Evolutionary conservation across 164 flowering plant genomes (phyloP).

Genomic region (Pachysandra terminalis): DNA sequence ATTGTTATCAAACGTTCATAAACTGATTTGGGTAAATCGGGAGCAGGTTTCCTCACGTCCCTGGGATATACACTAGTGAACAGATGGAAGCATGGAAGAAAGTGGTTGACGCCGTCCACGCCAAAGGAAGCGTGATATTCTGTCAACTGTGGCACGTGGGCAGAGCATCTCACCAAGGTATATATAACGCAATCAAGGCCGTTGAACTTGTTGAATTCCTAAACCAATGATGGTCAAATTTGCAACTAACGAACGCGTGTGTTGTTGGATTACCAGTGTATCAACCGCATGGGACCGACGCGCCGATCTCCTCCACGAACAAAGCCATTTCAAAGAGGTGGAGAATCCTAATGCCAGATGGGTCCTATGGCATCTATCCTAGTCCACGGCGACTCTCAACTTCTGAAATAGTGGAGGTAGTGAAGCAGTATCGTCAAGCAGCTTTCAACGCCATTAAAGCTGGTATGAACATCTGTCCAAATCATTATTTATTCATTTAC

Average conservation of each 20-base stretch:
- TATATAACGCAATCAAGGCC: no score
- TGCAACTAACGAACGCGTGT: no score
- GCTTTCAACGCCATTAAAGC: constrained; percentile 80
- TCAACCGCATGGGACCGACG: constrained; percentile 59
- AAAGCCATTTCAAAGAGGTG: constrained; percentile 60
- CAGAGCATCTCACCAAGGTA: constrained; percentile 84
- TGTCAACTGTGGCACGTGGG: constrained; percentile 75
- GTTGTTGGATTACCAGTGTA: constrained; percentile 40
- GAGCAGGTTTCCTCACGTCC: constrained; percentile 69
- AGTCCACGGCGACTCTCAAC: constrained; percentile 43
- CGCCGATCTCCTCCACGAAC: constrained; percentile 78
- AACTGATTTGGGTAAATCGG: background rate
- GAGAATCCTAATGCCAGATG: constrained; percentile 74
- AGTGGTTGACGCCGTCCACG: constrained; percentile 53
- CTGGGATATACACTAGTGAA: constrained; percentile 57
- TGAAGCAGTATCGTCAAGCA: constrained; percentile 61
- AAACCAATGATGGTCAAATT: no score
- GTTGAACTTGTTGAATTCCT: no score
- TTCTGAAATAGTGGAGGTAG: constrained; percentile 48
- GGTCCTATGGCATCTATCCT: constrained; percentile 43
- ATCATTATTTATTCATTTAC: no score
- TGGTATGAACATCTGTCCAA: constrained; percentile 31
- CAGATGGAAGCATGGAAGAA: constrained; percentile 55
- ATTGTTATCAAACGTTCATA: no score
- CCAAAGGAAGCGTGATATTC: constrained; percentile 41